Base-by-base conservation (phyloP, 2,329 filamentous ascomycete species). In the Monosporascus sp. region DNA sequence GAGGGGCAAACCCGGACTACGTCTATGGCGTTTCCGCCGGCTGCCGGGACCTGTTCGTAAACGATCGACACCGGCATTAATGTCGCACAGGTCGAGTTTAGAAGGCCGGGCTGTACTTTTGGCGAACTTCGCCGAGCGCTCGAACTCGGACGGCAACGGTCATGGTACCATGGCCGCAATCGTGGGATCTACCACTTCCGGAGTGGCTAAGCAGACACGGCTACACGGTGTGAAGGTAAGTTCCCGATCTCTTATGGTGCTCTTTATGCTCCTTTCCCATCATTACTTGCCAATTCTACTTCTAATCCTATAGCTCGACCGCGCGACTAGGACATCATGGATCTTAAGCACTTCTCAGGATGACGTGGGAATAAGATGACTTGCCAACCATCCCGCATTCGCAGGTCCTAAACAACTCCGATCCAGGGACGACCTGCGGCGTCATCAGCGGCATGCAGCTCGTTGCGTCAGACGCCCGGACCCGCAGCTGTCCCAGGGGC, bases 11-110 rank as follows among this genome's bases (percentile, higher is more conserved):
- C 24, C 69, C 55, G 19, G 65, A 68, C 31, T 79, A 78, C 61
- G 59, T 64, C 26, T 79, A 77, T 61, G 73, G 78, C 52, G 57
- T 64, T 17, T 68, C 63, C 22, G 73, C 74, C 34, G 76, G 76
- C 17, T n/a, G 59, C 66, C 40, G 70, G 67, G 40, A 73, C 68
- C 52, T 82, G 73, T 58, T 72, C 75, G 47, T 84, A 83, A 61
- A 63, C 84, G 40, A 69, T 84, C 50, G 81, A 84, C 66, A 81
- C 76, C 0, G 80, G 81, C 41, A 75, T 84, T 50, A 69, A 73
- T n/a, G 70, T 68, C 31, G 52, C 61, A 17, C 80, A 84, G 52
- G 54, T 58, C 37, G 70, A 77, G 27, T 78, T 78, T 49, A 71
- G 72, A 51, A 51, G 71, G 72, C 8, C 73, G 76, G 7, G 76